These are phyloP conservation scores for Pseudomicrostroma phylloplanum DNA, from an alignment of 1,284 basidiomycete species.

Conservation along the genomic window DNA sequence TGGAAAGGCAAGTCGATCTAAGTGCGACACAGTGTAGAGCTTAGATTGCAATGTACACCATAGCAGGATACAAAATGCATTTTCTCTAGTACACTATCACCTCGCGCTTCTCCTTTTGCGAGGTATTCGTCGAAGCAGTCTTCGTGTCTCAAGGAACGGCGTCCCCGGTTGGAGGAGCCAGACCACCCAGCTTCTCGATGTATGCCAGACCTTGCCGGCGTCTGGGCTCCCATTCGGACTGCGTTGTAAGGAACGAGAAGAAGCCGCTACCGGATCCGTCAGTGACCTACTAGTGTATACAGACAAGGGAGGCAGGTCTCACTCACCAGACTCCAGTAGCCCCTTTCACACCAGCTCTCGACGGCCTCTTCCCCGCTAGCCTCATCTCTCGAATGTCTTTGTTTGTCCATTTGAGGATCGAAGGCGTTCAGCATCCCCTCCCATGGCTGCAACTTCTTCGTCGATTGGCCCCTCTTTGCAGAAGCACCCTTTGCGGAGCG, in stretches of 20 bases:
- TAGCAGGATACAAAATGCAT: too few species aligned
- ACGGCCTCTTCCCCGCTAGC: neutral
- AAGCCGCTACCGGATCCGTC: too few species aligned
- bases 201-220: neutral
- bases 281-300: neutral
- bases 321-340: neutral
- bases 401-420: neutral
- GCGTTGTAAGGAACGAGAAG: neutral
- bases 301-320: neutral
- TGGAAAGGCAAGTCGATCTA: constrained; percentile 3
- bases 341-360: neutral
- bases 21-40: neutral
- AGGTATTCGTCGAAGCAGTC: too few species aligned
- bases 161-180: neutral
- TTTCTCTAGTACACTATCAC: too few species aligned
- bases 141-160: too few species aligned
- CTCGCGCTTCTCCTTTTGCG: too few species aligned
- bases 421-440: constrained; percentile 1
- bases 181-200: neutral
- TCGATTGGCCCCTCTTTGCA: neutral
- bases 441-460: neutral
- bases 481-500: neutral
- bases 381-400: neutral
- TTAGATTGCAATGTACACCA: too few species aligned
- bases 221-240: constrained; percentile 1